Evolutionary conservation across 2,329 filamentous ascomycete genomes (phyloP).

Genomic region (Pseudopyrenochaeta lycopersici): DNA sequence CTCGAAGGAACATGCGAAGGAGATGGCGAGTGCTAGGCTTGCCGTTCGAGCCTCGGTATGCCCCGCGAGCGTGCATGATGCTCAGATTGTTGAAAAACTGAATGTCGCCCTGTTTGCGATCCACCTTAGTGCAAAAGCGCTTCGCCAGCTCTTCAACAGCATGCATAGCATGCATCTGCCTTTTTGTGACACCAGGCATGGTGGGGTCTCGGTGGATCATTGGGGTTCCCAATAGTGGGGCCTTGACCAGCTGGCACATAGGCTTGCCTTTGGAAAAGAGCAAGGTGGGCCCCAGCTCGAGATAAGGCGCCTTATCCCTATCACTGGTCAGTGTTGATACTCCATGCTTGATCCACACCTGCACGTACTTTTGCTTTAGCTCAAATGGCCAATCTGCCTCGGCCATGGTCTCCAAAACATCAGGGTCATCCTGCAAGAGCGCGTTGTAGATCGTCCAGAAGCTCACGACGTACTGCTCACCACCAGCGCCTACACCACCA

Average conservation of each 20-base stretch:
- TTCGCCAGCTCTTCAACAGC: conserved; percentile 40
- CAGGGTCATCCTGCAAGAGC: conserved; percentile 41
- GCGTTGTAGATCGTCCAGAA: conserved; percentile 50
- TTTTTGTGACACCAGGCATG: conserved; percentile 40
- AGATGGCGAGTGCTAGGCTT: conserved; percentile 44
- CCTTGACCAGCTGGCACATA: conserved; percentile 49
- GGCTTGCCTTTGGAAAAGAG: conserved; percentile 48
- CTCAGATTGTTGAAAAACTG: conserved; percentile 49
- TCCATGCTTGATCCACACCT: background rate
- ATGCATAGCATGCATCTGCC: conserved; percentile 41
- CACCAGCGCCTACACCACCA: conserved; percentile 39
- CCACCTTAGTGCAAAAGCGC: conserved; percentile 39
- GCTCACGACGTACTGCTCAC: conserved; percentile 44
- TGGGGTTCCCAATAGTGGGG: conserved; percentile 46
- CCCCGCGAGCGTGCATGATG: conserved; percentile 48
- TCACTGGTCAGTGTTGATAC: conserved; percentile 2
- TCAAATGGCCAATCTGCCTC: conserved; percentile 49
- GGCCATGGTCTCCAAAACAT: conserved; percentile 46
- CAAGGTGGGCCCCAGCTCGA: conserved; percentile 45
- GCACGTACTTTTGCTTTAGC: conserved; percentile 47
- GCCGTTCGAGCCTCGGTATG: conserved; percentile 35
- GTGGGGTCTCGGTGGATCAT: conserved; percentile 38
- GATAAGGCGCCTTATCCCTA: conserved; percentile 39
- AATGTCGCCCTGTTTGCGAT: conserved; percentile 47
- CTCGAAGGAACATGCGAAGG: conserved; percentile 50